Conservation (phyloP, 2,329 filamentous ascomycete genomes). For the Aspergillus luchuensis region DNA sequence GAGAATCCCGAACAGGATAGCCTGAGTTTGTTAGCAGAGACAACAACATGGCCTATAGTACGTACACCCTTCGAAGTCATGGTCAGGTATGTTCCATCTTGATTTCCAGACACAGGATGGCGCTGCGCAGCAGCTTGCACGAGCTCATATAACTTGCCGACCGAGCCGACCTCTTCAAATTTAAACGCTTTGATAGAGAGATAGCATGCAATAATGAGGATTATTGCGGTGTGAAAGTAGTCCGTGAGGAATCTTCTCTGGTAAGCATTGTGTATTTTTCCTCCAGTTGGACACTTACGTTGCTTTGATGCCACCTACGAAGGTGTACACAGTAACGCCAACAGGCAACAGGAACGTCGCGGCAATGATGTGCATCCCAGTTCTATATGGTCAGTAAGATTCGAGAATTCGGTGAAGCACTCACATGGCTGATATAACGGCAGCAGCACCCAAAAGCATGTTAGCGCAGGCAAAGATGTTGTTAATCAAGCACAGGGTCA, state of each 20-base stretch:
- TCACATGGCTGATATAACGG: conserved; percentile 45
- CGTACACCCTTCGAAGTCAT: conserved; percentile 56
- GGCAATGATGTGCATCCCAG: conserved; percentile 55
- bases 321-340: conserved; percentile 44
- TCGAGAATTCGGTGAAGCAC: neutral
- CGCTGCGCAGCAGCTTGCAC: conserved; percentile 48
- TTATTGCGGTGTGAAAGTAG: conserved; percentile 58
- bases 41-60: conserved; percentile 10
- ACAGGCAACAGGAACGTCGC: conserved; percentile 51
- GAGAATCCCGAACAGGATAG: conserved; percentile 54
- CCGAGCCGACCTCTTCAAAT: conserved; percentile 51
- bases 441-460: conserved; percentile 53
- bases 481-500: conserved; percentile 56
- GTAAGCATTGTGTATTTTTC: conserved; percentile 4
- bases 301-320: conserved; percentile 46
- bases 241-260: conserved; percentile 48
- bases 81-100: conserved; percentile 58
- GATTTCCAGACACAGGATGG: conserved; percentile 55
- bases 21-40: conserved; percentile 31
- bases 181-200: conserved; percentile 53
- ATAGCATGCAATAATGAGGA: conserved; percentile 55
- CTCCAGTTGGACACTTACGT: conserved; percentile 25
- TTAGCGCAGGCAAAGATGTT: conserved; percentile 58
- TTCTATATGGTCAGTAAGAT: conserved; percentile 30
- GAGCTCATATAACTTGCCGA: conserved; percentile 54